Evolutionary conservation across 257 asterid species (phyloP).

Genomic region (Scutellaria galericulata): DNA sequence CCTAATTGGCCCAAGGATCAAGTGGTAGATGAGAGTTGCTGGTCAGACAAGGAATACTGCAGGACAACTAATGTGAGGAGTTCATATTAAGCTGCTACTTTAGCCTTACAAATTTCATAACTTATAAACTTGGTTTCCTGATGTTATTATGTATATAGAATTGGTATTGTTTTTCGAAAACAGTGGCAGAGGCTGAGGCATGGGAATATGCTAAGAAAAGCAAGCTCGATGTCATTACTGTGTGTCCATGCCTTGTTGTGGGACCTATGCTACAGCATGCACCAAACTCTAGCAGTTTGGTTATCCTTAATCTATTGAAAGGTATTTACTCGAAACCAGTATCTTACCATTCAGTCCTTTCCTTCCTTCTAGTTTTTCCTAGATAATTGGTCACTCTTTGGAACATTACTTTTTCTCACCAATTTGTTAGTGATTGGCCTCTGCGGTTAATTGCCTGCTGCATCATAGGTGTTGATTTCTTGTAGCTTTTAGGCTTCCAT

Average conservation of each 20-base stretch:
- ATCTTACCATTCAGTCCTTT: not conserved
- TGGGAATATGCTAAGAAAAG: conserved; percentile 59
- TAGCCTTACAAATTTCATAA: not conserved
- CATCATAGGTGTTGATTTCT: not conserved
- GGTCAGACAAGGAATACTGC: conserved; percentile 90
- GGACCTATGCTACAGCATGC: conserved; percentile 77
- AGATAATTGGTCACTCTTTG: not conserved
- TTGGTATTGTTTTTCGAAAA: conserved; percentile 81
- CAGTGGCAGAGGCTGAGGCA: conserved; percentile 74
- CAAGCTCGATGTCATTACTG: conserved; percentile 64
- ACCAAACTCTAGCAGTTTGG: conserved; percentile 64
- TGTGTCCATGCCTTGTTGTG: conserved; percentile 59
- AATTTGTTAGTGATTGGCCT: not conserved
- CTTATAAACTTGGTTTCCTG: conserved; percentile 1
- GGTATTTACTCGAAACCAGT: conserved; percentile 42
- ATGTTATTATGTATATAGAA: conserved; percentile 48
- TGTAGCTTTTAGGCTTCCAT: not conserved
- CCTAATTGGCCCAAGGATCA: conserved; percentile 69
- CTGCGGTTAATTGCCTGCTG: not conserved
- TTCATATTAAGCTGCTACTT: not conserved
- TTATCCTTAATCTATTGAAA: conserved; percentile 63
- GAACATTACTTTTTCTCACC: not conserved
- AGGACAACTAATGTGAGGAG: conserved; percentile 58
- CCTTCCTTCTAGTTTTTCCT: not conserved
- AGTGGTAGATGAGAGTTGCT: conserved; percentile 68